Conservation (phyloP, 1,284 basidiomycete genomes). For the Entoloma clypeatum region DNA sequence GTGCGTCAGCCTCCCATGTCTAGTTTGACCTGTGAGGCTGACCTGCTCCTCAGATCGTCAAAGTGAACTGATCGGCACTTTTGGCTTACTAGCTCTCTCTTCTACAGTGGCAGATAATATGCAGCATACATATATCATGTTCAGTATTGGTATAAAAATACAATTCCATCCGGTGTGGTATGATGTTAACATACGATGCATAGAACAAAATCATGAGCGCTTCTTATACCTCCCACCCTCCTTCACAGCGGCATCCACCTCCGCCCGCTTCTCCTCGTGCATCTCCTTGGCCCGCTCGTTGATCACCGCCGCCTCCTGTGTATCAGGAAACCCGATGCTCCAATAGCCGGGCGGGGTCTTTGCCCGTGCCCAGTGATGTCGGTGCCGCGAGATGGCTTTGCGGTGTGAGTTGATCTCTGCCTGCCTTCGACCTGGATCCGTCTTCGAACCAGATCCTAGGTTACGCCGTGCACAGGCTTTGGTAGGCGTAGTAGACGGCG, state of each 20-base stretch:
- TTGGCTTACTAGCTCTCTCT: too few relatives aligned
- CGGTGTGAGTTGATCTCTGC: conserved; percentile 53
- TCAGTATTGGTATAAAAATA: too few relatives aligned
- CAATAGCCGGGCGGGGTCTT: conserved; percentile 84
- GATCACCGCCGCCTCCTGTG: conserved; percentile 73
- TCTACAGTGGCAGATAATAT: too few relatives aligned
- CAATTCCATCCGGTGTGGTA: too few relatives aligned
- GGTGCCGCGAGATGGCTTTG: conserved; percentile 76
- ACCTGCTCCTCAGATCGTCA: too few relatives aligned
- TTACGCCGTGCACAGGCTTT: conserved; percentile 24
- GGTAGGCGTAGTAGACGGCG: conserved; percentile 41
- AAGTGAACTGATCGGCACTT: too few relatives aligned
- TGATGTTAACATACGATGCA: background rate
- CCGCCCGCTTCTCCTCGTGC: conserved; percentile 57
- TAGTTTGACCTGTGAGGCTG: too few relatives aligned
- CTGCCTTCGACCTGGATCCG: conserved; percentile 20
- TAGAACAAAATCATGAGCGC: conserved; percentile 4
- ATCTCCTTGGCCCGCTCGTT: conserved; percentile 70
- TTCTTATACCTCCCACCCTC: conserved; percentile 38
- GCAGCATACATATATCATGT: too few relatives aligned
- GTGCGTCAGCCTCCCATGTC: too few relatives aligned
- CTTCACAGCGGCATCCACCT: conserved; percentile 56
- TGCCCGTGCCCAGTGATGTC: conserved; percentile 65
- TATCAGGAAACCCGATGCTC: conserved; percentile 85
- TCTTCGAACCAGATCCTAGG: conserved; percentile 12